phyloP scores from a whole-genome alignment of 169 alveolate genomes.

The Cryptosporidium tyzzeri region DNA sequence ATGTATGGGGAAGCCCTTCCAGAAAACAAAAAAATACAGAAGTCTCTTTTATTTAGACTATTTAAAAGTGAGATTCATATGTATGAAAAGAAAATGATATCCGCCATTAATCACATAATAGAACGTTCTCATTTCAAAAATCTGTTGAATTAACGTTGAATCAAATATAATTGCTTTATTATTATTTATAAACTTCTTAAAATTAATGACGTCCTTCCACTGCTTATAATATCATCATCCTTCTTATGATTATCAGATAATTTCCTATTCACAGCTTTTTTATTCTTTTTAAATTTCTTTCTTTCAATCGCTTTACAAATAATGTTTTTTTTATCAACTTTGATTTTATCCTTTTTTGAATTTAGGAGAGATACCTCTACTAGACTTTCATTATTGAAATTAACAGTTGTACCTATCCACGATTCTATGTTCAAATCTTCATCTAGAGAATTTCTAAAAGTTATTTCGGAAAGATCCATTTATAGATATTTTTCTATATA shows the following conservation, averaged over 20 bases:
- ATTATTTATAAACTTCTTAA: not conserved
- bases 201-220: slow-evolving; percentile 5
- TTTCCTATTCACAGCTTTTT: not conserved
- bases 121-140: not conserved
- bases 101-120: slow-evolving; percentile 2
- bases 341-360: not conserved
- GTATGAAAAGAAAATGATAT: slow-evolving; percentile 3
- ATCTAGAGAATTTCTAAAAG: slow-evolving; percentile 22
- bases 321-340: not conserved
- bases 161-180: not conserved
- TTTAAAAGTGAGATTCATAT: not conserved
- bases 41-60: slow-evolving; percentile 8
- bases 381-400: not conserved
- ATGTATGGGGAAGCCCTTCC: not conserved
- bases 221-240: not conserved
- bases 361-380: not conserved
- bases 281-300: not conserved
- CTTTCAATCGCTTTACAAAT: not conserved
- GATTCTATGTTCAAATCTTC: slow-evolving; percentile 34
- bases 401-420: not conserved
- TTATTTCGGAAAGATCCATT: slow-evolving; percentile 9
- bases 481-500: not conserved
- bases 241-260: not conserved
- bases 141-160: not conserved
- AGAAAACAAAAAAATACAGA: not conserved